Evolutionary conservation across 148 eudicot genomes (phyloP).

Genomic region (Vaccinium corymbosum): DNA sequence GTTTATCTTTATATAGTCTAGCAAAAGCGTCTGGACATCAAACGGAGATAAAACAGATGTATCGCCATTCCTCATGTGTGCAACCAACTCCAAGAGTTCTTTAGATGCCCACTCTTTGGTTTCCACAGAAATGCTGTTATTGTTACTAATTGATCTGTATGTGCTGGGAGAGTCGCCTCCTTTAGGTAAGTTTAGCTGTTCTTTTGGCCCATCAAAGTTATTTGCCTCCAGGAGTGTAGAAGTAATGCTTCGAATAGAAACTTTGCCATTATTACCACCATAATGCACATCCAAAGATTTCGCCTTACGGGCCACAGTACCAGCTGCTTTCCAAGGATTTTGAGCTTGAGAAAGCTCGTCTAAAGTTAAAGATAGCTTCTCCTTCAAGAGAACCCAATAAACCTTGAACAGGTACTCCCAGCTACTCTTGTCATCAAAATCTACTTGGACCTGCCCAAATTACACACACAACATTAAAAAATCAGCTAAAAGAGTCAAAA

Average conservation of each 20-base stretch:
- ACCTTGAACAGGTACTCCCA: constrained; percentile 98
- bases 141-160: constrained; percentile 28
- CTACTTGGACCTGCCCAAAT: constrained; percentile 71
- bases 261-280: constrained; percentile 22
- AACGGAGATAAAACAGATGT: constrained; percentile 59
- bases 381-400: constrained; percentile 75
- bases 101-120: constrained; percentile 73
- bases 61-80: constrained; percentile 84
- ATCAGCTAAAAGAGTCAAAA: not conserved
- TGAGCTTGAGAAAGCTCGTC: constrained; percentile 68
- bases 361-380: constrained; percentile 61
- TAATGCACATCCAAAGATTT: constrained; percentile 13
- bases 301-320: constrained; percentile 14
- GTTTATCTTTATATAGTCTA: constrained; percentile 76
- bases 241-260: constrained; percentile 18
- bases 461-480: constrained; percentile 2
- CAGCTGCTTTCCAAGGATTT: constrained; percentile 59
- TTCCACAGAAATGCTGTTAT: constrained; percentile 18
- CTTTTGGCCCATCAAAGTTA: constrained; percentile 39
- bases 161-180: constrained; percentile 22
- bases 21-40: constrained; percentile 78
- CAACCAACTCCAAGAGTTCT: constrained; percentile 82
- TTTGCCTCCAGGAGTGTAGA: constrained; percentile 34
- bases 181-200: constrained; percentile 28
- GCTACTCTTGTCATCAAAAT: constrained; percentile 85